These are phyloP conservation scores for Alternaria arborescens DNA, from an alignment of 2,329 filamentous ascomycete species.

Conservation along the genomic window DNA sequence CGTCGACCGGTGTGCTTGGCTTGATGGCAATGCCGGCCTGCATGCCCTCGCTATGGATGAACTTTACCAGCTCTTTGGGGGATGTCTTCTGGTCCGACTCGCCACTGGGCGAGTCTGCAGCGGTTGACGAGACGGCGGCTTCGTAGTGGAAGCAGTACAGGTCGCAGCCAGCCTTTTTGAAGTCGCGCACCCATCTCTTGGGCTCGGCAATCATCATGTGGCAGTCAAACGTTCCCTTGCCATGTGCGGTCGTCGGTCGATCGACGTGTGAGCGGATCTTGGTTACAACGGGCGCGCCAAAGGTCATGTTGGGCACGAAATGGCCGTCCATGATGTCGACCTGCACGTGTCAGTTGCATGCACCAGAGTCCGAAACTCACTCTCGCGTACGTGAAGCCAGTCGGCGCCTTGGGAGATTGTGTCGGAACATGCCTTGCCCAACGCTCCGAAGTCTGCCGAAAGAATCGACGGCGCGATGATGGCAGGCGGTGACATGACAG, in stretches of 20 bases:
- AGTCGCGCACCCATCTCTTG: conserved; percentile 97
- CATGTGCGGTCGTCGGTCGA: conserved; percentile 71
- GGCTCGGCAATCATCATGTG: conserved; percentile 99
- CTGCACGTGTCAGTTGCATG: conserved; percentile 74
- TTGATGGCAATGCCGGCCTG: conserved; percentile 95
- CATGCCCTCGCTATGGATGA: conserved; percentile 88
- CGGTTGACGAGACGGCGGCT: conserved; percentile 83
- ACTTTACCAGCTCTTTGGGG: conserved; percentile 84
- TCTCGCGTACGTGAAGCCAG: conserved; percentile 51
- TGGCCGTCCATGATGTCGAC: conserved; percentile 99
- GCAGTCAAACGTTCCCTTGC: conserved; percentile 95
- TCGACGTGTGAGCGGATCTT: conserved; percentile 90
- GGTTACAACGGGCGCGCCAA: conserved; percentile 92
- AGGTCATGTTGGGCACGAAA: conserved; percentile 98
- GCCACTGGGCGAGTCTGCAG: conserved; percentile 79
- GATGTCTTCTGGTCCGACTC: conserved; percentile 75
- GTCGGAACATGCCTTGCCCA: conserved; percentile 84
- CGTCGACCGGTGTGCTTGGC: conserved; percentile 87
- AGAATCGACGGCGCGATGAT: conserved; percentile 99
- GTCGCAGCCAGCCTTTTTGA: conserved; percentile 92
- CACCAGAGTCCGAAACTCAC: not conserved
- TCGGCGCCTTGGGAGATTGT: conserved; percentile 86
- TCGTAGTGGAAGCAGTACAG: conserved; percentile 99
- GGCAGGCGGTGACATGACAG: conserved; percentile 81
- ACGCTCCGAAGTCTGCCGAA: conserved; percentile 90